Evolutionary conservation across 2,329 filamentous ascomycete species (phyloP), one percentile per base, ranked within the genome.

Genomic region (Lachnellula subtilissima): DNA sequence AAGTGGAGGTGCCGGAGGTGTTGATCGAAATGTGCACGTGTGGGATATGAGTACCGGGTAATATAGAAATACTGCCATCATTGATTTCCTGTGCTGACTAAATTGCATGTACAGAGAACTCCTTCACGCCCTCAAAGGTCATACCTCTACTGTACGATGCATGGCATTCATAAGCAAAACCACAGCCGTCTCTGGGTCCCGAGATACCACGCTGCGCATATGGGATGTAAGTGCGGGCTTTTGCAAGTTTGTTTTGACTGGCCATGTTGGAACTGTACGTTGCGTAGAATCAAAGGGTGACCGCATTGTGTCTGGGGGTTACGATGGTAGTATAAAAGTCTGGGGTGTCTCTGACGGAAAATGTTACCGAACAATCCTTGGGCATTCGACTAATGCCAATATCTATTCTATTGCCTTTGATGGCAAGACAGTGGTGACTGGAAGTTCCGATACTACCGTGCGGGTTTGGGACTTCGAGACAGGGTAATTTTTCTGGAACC

Each of bases 351-450:
- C 91, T 2, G 90, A 97, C 73, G 94, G 94, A 32, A 86, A 91
- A 60, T 99, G 93, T 71, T 76, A 97, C 53, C 87, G 93, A 64
- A 97, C 91, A 0, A 79, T 99, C 40, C 86, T 87, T 48, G 94
- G 94, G 0, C 94, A 99, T 73, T 99, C 96, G 74, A 97, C 93
- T 70, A 94, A 99, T 70, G 97, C 93, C 70, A 94, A 99, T 70
- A 99, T 99, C 56, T 99, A 99, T 71, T 94, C 94, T 22, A 96
- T 99, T 70, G 94, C 94, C 1, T 99, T 97, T 73, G 94, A 99
- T 70, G 94, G 94, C 42, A 86, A 87, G 64, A 84, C 92, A 61
- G 92, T 99, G 55, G 93, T 95, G 36, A 99, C 94, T 8, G 94
- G 94, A 52, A 97, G 92, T 71, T 77, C 99, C 60, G 94, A 99